Evolutionary conservation across 495 filamentous ascomycete genomes (phyloP).

Genomic region (Penicillium soppii): DNA sequence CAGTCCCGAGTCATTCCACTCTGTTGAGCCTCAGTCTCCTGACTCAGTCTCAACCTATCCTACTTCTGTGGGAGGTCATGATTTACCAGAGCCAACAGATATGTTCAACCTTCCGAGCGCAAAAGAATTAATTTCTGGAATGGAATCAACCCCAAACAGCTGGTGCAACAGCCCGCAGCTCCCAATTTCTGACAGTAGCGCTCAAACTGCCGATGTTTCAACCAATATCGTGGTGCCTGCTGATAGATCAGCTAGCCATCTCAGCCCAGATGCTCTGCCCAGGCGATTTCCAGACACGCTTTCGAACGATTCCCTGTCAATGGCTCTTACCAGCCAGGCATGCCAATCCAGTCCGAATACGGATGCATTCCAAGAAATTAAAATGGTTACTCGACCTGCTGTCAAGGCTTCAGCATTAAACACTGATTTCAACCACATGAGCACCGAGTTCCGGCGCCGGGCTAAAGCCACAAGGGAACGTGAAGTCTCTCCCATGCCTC

Average conservation of each 20-base stretch:
- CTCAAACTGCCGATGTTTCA: background rate
- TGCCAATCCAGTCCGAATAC: slow-evolving; percentile 1
- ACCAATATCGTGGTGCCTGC: background rate
- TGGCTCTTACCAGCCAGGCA: background rate
- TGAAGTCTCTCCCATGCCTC: slow-evolving; percentile 68
- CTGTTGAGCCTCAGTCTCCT: slow-evolving; percentile 40
- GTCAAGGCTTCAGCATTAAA: slow-evolving; percentile 22
- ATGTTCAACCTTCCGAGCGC: background rate
- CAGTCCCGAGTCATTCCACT: slow-evolving; percentile 61
- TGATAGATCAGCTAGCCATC: background rate
- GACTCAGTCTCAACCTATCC: slow-evolving; percentile 24
- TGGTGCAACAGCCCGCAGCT: background rate
- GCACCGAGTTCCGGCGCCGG: slow-evolving; percentile 52
- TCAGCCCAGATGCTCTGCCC: background rate
- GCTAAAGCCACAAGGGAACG: slow-evolving; percentile 54
- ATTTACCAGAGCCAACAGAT: slow-evolving; percentile 10
- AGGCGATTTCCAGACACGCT: background rate
- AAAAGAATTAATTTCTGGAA: background rate
- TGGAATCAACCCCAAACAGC: background rate
- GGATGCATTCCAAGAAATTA: slow-evolving; percentile 1
- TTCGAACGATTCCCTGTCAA: background rate
- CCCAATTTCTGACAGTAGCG: no score
- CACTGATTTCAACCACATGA: slow-evolving; percentile 47
- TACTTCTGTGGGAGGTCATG: slow-evolving; percentile 29
- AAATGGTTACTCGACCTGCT: background rate